Evolutionary conservation across 2,329 filamentous ascomycete species (phyloP).

Genomic region (Dactylellina parvicollis): DNA sequence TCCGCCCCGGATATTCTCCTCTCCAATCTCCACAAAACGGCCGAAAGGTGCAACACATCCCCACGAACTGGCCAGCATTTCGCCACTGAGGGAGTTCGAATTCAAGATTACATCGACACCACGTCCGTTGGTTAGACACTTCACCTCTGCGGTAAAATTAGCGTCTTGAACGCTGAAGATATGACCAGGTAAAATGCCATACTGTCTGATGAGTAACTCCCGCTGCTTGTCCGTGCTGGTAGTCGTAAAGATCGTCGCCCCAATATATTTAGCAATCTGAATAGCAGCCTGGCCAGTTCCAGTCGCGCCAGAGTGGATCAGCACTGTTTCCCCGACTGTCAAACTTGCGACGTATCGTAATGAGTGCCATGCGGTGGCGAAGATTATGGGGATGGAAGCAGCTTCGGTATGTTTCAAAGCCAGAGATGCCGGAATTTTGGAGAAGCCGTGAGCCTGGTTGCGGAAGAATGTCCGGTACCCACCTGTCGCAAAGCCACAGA

Average conservation of each 20-base stretch:
- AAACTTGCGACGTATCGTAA: constrained; percentile 19
- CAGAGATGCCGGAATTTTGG: constrained; percentile 8
- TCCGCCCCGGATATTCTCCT: constrained; percentile 62
- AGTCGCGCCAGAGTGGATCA: constrained; percentile 28
- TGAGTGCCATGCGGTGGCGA: constrained; percentile 24
- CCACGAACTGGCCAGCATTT: constrained; percentile 63
- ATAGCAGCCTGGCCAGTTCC: constrained; percentile 33
- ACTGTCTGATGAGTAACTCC: constrained; percentile 57
- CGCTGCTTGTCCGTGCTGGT: constrained; percentile 62
- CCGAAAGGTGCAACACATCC: constrained; percentile 64
- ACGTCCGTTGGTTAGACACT: constrained; percentile 58
- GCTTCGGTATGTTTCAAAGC: constrained; percentile 16
- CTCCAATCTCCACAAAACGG: constrained; percentile 64
- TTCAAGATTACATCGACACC: constrained; percentile 65
- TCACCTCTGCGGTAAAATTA: constrained; percentile 60
- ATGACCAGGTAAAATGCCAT: constrained; percentile 54
- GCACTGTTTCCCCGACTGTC: background rate
- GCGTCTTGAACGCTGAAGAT: constrained; percentile 62
- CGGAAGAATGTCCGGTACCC: constrained; percentile 24
- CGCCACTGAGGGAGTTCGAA: constrained; percentile 63
- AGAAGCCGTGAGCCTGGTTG: background rate
- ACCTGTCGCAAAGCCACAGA: constrained; percentile 14
- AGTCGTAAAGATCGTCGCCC: constrained; percentile 63
- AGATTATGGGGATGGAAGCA: constrained; percentile 32
- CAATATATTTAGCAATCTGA: constrained; percentile 13